Evolutionary conservation across 2,329 filamentous ascomycete genomes (phyloP).

Genomic region (Colletotrichum cuscutae): DNA sequence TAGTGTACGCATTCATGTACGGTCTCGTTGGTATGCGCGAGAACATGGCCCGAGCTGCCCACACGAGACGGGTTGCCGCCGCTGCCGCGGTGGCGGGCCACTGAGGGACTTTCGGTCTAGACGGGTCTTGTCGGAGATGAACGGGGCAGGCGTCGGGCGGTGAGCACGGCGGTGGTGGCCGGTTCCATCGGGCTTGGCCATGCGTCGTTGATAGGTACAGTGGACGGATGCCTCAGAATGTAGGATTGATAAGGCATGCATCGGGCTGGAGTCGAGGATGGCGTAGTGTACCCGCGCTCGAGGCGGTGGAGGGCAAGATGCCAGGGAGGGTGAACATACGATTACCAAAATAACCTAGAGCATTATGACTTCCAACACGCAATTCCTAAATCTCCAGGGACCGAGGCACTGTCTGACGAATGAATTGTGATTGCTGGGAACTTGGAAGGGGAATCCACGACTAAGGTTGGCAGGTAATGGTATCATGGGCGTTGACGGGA

Average conservation of each 20-base stretch:
- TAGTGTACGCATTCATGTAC: conserved; percentile 61
- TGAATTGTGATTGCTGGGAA: conserved; percentile 15
- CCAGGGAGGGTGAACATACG: conserved; percentile 22
- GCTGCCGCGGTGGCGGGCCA: conserved; percentile 30
- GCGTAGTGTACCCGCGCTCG: neutral
- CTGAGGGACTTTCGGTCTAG: conserved; percentile 35
- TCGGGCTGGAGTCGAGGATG: conserved; percentile 19
- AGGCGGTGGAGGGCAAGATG: conserved; percentile 29
- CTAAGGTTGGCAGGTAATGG: conserved; percentile 9
- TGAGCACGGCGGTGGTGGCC: conserved; percentile 32
- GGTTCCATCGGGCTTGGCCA: conserved; percentile 33
- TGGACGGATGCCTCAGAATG: conserved; percentile 23
- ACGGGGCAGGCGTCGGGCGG: conserved; percentile 30
- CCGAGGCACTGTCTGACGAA: conserved; percentile 12
- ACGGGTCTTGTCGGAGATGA: conserved; percentile 34
- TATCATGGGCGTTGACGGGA: conserved; percentile 25
- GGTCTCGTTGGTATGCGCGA: conserved; percentile 62
- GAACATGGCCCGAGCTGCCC: conserved; percentile 39
- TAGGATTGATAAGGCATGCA: conserved; percentile 24
- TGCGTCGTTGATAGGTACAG: conserved; percentile 16
- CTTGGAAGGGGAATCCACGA: conserved; percentile 1
- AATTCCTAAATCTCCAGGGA: conserved; percentile 16
- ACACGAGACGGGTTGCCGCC: conserved; percentile 30
- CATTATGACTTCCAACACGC: conserved; percentile 25
- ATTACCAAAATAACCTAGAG: conserved; percentile 33